These are phyloP conservation scores for Triticum timopheevii DNA, from an alignment of 176 grass and related monocot genomes.

Conservation along the genomic window DNA sequence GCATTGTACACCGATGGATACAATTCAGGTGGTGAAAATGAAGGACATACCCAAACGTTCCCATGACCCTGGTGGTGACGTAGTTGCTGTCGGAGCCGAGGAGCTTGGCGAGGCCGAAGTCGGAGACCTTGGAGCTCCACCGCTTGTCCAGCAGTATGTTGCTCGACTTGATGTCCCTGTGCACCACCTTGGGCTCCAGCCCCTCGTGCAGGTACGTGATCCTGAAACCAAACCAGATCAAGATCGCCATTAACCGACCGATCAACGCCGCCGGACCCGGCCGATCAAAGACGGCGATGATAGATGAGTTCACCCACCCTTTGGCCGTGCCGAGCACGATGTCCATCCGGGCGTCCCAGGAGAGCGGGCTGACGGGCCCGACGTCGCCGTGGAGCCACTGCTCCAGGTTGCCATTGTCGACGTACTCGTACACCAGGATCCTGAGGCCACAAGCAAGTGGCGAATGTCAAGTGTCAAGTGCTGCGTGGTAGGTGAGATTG, in stretches of 20 bases:
- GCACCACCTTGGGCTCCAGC: slow-evolving; percentile 90
- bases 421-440: slow-evolving; percentile 89
- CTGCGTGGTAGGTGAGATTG: background rate
- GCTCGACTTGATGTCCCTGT: slow-evolving; percentile 91
- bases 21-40: background rate
- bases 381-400: slow-evolving; percentile 86
- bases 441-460: slow-evolving; percentile 43
- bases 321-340: slow-evolving; percentile 81
- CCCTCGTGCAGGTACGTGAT: slow-evolving; percentile 90
- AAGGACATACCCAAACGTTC: slow-evolving; percentile 61
- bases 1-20: background rate
- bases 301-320: slow-evolving; percentile 36
- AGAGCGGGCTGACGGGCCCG: slow-evolving; percentile 59
- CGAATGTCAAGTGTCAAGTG: background rate
- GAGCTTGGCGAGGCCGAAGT: slow-evolving; percentile 92
- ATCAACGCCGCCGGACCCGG: background rate
- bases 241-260: background rate
- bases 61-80: slow-evolving; percentile 87
- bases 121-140: slow-evolving; percentile 83
- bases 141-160: slow-evolving; percentile 83
- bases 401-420: slow-evolving; percentile 88
- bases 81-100: slow-evolving; percentile 82
- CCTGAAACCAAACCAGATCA: slow-evolving; percentile 27
- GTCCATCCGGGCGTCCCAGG: slow-evolving; percentile 77
- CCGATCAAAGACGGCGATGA: too few relatives aligned